Conservation (phyloP, 2,329 filamentous ascomycete genomes). For the Parastagonospora nodorum region DNA sequence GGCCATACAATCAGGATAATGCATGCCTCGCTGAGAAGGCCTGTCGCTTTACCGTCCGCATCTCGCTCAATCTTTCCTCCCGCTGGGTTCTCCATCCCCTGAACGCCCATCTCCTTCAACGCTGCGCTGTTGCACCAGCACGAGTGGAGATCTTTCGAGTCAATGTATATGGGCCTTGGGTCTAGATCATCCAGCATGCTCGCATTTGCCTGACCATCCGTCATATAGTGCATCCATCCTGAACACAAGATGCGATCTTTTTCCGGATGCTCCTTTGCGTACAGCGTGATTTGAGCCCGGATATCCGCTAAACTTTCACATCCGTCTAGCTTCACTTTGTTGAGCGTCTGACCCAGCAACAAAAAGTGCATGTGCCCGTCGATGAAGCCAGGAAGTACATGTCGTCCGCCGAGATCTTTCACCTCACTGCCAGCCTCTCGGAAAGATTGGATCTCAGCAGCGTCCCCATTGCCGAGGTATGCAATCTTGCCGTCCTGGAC, state of each 20-base stretch:
- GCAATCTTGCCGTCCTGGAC: slow-evolving; percentile 49
- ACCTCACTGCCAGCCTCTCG: slow-evolving; percentile 20
- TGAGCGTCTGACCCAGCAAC: slow-evolving; percentile 59
- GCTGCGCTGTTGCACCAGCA: slow-evolving; percentile 62
- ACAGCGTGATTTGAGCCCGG: slow-evolving; percentile 51
- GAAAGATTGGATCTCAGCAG: slow-evolving; percentile 34
- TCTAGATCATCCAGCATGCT: slow-evolving; percentile 59
- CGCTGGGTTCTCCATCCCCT: slow-evolving; percentile 53
- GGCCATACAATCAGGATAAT: slow-evolving; percentile 62
- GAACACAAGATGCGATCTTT: slow-evolving; percentile 57
- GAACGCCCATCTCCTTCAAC: slow-evolving; percentile 56
- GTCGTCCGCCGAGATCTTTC: slow-evolving; percentile 44
- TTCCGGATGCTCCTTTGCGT: slow-evolving; percentile 53
- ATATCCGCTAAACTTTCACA: slow-evolving; percentile 59
- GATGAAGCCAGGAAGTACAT: slow-evolving; percentile 61
- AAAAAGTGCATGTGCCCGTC: slow-evolving; percentile 65
- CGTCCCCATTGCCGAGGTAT: slow-evolving; percentile 44
- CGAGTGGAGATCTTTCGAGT: slow-evolving; percentile 63
- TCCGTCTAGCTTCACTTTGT: slow-evolving; percentile 55
- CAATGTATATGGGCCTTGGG: slow-evolving; percentile 59
- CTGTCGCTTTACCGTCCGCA: slow-evolving; percentile 53
- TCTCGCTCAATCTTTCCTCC: slow-evolving; percentile 61
- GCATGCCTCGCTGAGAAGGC: slow-evolving; percentile 61
- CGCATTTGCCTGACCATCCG: slow-evolving; percentile 55
- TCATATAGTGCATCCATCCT: slow-evolving; percentile 64